phyloP scores from a whole-genome alignment of 228 moss, liverwort and hornwort species.

The Sphagnum magellanicum region DNA sequence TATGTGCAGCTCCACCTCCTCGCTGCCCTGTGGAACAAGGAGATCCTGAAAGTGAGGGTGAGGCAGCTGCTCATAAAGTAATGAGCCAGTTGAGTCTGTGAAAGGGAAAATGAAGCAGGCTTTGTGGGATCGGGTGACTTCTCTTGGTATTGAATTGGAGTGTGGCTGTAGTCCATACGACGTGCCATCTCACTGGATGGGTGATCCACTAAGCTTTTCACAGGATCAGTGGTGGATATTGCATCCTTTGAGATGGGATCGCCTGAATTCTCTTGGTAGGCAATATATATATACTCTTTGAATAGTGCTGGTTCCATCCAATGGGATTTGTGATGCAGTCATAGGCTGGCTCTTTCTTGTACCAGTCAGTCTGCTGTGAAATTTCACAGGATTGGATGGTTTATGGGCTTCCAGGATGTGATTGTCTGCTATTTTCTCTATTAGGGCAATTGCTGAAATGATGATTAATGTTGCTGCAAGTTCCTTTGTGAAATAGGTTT shows the following conservation, averaged over 20 bases:
- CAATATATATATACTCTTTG: slow-evolving; percentile 43
- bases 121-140: slow-evolving; percentile 40
- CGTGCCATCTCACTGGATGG: slow-evolving; percentile 99
- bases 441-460: slow-evolving; percentile 26
- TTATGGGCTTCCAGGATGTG: slow-evolving; percentile 39
- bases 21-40: slow-evolving; percentile 65
- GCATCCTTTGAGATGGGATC: slow-evolving; percentile 99
- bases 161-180: slow-evolving; percentile 75
- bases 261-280: slow-evolving; percentile 36
- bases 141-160: slow-evolving; percentile 42
- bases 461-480: slow-evolving; percentile 22
- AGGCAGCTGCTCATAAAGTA: slow-evolving; percentile 92
- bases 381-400: slow-evolving; percentile 17
- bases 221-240: slow-evolving; percentile 78
- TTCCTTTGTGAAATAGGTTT: slow-evolving; percentile 4
- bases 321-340: slow-evolving; percentile 26
- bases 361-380: slow-evolving; percentile 22
- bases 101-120: slow-evolving; percentile 30
- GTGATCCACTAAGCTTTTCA: slow-evolving; percentile 68
- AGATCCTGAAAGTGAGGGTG: slow-evolving; percentile 78
- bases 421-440: slow-evolving; percentile 27
- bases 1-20: slow-evolving; percentile 63
- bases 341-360: slow-evolving; percentile 28
- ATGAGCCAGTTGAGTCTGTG: slow-evolving; percentile 91
- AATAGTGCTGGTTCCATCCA: slow-evolving; percentile 35